Evolutionary conservation across 140 eudicot species (phyloP).

Genomic region (Erigeron philadelphicus): DNA sequence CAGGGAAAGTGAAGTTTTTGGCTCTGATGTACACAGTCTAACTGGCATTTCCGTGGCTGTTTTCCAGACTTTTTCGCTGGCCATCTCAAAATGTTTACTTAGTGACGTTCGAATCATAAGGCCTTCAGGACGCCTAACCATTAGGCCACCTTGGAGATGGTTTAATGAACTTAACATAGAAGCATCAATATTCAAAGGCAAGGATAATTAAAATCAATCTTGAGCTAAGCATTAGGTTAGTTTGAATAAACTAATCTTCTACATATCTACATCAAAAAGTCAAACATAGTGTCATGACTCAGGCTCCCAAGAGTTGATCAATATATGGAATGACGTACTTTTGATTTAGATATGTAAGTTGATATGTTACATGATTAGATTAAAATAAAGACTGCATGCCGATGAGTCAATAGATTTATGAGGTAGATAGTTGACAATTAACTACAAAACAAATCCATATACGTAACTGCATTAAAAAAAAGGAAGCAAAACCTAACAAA

Average conservation of each 20-base stretch:
- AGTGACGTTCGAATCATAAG: too few species aligned
- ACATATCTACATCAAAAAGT: constrained; percentile 6
- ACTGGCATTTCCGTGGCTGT: too few species aligned
- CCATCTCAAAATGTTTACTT: too few species aligned
- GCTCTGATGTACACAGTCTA: too few species aligned
- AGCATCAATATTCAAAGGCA: too few species aligned
- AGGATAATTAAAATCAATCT: too few species aligned
- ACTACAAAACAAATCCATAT: not conserved
- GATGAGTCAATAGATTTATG: constrained; percentile 16
- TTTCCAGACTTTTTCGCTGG: too few species aligned
- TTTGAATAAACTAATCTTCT: constrained; percentile 15
- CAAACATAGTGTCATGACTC: constrained; percentile 6
- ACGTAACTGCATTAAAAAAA: not conserved
- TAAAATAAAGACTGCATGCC: constrained; percentile 9
- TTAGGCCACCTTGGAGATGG: too few species aligned
- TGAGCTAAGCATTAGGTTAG: constrained; percentile 18
- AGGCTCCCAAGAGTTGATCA: not conserved
- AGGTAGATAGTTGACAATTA: constrained; percentile 12
- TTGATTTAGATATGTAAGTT: not conserved
- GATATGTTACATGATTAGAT: constrained; percentile 7
- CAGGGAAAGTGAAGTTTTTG: too few species aligned
- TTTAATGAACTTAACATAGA: too few species aligned
- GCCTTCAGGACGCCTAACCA: too few species aligned
- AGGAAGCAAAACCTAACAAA: too few species aligned
- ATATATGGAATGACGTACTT: not conserved